Evolutionary conservation across 2,329 filamentous ascomycete genomes (phyloP), one percentile per base, ranked within the genome.

Genomic region (Trichophyton equinum): DNA sequence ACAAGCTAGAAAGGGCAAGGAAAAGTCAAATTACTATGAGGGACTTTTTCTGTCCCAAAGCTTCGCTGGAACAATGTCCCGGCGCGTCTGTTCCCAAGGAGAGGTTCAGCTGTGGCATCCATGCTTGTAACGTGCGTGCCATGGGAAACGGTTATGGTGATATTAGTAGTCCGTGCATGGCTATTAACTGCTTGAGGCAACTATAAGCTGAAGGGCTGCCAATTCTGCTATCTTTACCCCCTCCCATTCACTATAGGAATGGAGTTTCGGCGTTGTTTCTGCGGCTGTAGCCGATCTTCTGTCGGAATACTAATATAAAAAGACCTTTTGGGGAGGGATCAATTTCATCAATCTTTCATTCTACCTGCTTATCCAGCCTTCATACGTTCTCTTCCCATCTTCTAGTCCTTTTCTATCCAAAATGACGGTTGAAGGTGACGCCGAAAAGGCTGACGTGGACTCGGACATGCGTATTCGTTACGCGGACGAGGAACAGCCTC

Each of bases 401-500:
- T 7, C n/a, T 42, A 30, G 15, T 42, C 27, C 15, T 20, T 8
- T 60, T 22, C 53, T 27, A 11, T 53, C 20, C n/a, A 33, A 20
- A 18, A 56, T 56, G 27, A 11, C 30, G 30, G 25, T n/a, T 25
- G 38, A 53, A 18, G 62, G 51, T 61, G 49, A 47, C 4, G 61
- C 58, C 51, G 58, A 62, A 44, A 60, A 62, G 55, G 63, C 51
- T 46, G 33, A 25, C 2, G 44, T 7, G 22, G 30, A 57, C 6
- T n/a, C 18, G 5, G 56, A 44, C 33, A 56, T 57, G 25, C 63
- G 55, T 42, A 49, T 64, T 49, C 63, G 57, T 20, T 61, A 61
- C 55, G 63, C 61, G 36, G 63, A 62, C 25, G 59, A 63, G 51
- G 25, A 59, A n/a, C 59, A 40, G 11, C 27, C 46, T n/a, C 61